Evolutionary conservation across 139 green algal species (phyloP).

Genomic region (Raphidocelis subcapitata): DNA sequence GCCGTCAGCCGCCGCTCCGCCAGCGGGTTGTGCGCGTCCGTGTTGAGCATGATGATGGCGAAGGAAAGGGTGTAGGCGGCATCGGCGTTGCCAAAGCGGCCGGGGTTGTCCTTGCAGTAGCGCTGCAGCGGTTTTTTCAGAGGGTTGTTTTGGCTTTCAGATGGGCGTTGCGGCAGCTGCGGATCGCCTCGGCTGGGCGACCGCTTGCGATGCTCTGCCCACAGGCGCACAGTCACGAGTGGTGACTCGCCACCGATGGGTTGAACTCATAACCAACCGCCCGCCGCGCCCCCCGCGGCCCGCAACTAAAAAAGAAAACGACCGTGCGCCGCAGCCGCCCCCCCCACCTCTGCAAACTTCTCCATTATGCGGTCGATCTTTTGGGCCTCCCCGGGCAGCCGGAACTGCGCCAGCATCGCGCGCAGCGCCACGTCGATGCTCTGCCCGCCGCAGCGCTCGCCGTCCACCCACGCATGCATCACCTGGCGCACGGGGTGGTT

Average conservation of each 20-base stretch:
- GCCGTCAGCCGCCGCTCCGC: conserved; percentile 76
- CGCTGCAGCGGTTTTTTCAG: too few relatives aligned
- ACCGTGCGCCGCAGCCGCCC: too few relatives aligned
- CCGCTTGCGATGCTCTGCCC: too few relatives aligned
- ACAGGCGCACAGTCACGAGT: too few relatives aligned
- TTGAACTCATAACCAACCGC: too few relatives aligned
- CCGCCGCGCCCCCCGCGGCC: too few relatives aligned
- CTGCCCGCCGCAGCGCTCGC: conserved; percentile 43
- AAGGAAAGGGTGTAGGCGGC: conserved; percentile 88
- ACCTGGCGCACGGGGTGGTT: conserved; percentile 43
- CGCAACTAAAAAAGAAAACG: too few relatives aligned
- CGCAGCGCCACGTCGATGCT: conserved; percentile 75
- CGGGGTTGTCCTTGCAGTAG: conserved; percentile 75
- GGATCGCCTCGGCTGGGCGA: too few relatives aligned
- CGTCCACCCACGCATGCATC: conserved; percentile 84
- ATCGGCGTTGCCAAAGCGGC: conserved; percentile 72
- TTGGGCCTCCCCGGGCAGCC: conserved; percentile 80
- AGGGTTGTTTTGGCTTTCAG: too few relatives aligned
- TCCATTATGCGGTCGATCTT: conserved; percentile 96
- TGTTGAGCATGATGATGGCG: conserved; percentile 97
- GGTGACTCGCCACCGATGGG: too few relatives aligned
- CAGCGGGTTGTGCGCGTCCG: conserved; percentile 91
- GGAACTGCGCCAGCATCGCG: conserved; percentile 69
- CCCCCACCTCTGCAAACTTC: conserved; percentile 68
- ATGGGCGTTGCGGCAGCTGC: too few relatives aligned